Evolutionary conservation across 1,139 yeast genomes (phyloP).

Genomic region (Debaryomyces robertsiae): DNA sequence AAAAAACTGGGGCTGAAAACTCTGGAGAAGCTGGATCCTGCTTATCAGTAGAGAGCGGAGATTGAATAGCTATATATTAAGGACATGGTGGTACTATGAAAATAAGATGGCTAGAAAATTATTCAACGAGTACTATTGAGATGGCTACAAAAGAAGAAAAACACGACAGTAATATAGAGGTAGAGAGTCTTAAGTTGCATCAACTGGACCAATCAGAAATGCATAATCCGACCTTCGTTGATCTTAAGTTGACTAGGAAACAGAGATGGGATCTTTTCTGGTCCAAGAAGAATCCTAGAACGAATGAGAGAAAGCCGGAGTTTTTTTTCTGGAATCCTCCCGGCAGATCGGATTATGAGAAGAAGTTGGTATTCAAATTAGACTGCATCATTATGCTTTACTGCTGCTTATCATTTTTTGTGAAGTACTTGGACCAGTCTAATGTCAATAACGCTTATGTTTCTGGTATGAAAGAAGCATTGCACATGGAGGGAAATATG

Average conservation of each 20-base stretch:
- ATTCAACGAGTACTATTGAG: too few relatives aligned
- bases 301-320: neutral
- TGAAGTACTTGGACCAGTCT: conserved; percentile 19
- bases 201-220: neutral
- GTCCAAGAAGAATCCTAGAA: conserved; percentile 3
- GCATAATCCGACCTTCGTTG: neutral
- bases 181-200: conserved; percentile 1
- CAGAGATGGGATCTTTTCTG: conserved; percentile 3
- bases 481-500: conserved; percentile 29
- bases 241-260: neutral
- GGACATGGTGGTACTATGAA: too few relatives aligned
- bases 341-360: too few relatives aligned
- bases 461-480: conserved; percentile 24
- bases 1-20: too few relatives aligned
- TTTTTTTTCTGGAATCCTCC: conserved; percentile 11
- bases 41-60: too few relatives aligned
- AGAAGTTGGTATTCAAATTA: conserved; percentile 30
- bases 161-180: neutral
- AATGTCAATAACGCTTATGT: conserved; percentile 26
- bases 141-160: neutral
- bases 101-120: too few relatives aligned
- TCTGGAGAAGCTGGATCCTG: too few relatives aligned
- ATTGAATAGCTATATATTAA: too few relatives aligned
- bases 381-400: conserved; percentile 39
- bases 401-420: conserved; percentile 37